Conservation (phyloP, 306 rosid species). For the Begonia fuchsioides region DNA sequence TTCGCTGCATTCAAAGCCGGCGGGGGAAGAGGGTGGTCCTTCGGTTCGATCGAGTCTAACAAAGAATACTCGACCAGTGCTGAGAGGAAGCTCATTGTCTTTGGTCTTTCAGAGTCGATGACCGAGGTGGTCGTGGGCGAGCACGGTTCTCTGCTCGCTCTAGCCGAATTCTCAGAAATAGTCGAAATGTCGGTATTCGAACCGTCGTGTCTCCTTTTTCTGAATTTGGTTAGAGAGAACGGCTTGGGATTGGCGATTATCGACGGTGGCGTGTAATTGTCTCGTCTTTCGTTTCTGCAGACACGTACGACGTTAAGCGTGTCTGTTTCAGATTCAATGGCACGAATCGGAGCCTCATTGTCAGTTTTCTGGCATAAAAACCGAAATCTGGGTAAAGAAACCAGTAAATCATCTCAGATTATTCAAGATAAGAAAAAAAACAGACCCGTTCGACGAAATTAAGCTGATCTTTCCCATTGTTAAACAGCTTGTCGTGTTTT, state of each 20-base stretch:
- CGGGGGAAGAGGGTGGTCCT: conserved; percentile 21
- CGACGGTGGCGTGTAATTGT: conserved; percentile 31
- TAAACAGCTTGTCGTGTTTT: too few relatives aligned
- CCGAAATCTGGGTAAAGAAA: too few relatives aligned
- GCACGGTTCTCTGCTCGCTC: conserved; percentile 48
- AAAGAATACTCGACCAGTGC: conserved; percentile 82
- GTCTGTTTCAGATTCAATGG: conserved; percentile 48
- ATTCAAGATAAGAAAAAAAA: too few relatives aligned
- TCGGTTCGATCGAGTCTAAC: conserved; percentile 63
- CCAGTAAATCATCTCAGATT: too few relatives aligned
- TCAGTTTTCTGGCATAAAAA: conserved; percentile 36
- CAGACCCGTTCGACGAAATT: conserved; percentile 17
- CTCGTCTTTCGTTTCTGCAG: conserved; percentile 70
- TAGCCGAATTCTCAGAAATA: conserved; percentile 51
- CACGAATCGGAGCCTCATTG: conserved; percentile 32
- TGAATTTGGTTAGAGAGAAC: conserved; percentile 44
- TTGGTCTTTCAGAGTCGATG: conserved; percentile 7
- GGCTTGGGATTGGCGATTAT: conserved; percentile 42
- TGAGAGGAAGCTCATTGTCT: conserved; percentile 61
- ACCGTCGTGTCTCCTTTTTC: conserved; percentile 50
- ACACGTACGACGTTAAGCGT: conserved; percentile 31
- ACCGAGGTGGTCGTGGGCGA: conserved; percentile 51
- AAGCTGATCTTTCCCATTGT: too few relatives aligned
- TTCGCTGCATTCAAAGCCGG: conserved; percentile 29
- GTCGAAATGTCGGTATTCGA: conserved; percentile 32